Conservation (phyloP, 163 green algal species). For the Trebouxia gelatinosa region DNA sequence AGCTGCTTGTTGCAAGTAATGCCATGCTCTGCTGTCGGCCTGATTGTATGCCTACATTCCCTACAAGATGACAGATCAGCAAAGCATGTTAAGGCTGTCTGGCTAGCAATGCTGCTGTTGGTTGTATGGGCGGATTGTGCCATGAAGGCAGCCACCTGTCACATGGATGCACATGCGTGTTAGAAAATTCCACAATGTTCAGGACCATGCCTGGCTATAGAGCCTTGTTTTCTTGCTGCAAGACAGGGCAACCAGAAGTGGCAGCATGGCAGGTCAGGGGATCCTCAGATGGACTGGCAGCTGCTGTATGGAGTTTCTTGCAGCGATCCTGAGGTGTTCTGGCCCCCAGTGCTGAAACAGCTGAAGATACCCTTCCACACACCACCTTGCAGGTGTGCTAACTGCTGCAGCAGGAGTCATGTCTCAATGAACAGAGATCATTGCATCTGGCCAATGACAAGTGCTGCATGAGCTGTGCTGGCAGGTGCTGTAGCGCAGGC, state of each 20-base stretch:
- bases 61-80: neutral
- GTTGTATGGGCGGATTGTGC: neutral
- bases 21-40: neutral
- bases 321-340: conserved; percentile 64
- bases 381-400: neutral
- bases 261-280: conserved; percentile 37
- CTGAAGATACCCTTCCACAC: conserved; percentile 55
- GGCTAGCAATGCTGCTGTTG: no score
- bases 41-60: neutral
- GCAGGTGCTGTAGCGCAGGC: no score
- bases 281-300: conserved; percentile 47
- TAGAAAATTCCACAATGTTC: neutral
- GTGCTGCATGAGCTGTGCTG: neutral
- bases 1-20: neutral
- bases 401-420: neutral
- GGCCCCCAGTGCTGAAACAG: conserved; percentile 49
- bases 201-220: neutral
- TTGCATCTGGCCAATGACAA: neutral
- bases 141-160: neutral
- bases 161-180: neutral
- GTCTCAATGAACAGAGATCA: neutral
- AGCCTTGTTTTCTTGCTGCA: neutral
- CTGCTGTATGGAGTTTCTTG: conserved; percentile 66
- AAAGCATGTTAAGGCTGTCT: neutral
- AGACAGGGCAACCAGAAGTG: conserved; percentile 40